These are phyloP conservation scores for Cercospora sp. DNA, from an alignment of 2,329 filamentous ascomycete genomes.

Conservation along the genomic window DNA sequence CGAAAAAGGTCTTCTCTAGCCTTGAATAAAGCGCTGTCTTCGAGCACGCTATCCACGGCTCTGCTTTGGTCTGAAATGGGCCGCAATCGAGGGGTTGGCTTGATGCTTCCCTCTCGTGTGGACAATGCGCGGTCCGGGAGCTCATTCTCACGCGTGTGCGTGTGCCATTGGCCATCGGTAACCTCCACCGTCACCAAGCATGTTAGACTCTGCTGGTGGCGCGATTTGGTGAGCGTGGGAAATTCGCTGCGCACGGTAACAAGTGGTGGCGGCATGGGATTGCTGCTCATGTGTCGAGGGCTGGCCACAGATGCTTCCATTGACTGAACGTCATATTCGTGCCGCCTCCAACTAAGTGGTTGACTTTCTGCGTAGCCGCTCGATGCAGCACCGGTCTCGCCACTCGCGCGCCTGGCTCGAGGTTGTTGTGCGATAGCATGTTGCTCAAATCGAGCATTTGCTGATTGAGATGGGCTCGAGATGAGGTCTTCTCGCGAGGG, in stretches of 20 bases:
- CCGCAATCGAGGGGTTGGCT: constrained; percentile 52
- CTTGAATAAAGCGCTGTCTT: constrained; percentile 68
- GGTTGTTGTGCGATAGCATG: constrained; percentile 52
- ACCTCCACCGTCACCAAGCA: constrained; percentile 94
- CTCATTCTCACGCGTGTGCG: constrained; percentile 76
- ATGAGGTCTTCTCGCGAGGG: constrained; percentile 32
- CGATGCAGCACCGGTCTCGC: constrained; percentile 69
- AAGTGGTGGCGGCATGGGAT: constrained; percentile 84
- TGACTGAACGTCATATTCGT: constrained; percentile 94
- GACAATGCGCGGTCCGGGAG: constrained; percentile 50
- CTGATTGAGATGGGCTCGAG: constrained; percentile 27
- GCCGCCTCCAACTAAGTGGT: constrained; percentile 68
- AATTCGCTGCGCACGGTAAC: constrained; percentile 98
- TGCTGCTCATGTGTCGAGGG: constrained; percentile 68
- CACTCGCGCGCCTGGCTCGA: constrained; percentile 71
- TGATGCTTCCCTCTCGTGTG: constrained; percentile 53
- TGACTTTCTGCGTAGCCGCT: constrained; percentile 77
- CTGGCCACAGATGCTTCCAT: constrained; percentile 85
- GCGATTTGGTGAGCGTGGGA: constrained; percentile 85
- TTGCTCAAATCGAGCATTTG: constrained; percentile 27
- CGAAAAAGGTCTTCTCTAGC: constrained; percentile 81
- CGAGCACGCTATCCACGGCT: constrained; percentile 59
- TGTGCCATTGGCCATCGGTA: constrained; percentile 85
- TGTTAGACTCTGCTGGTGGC: constrained; percentile 91
- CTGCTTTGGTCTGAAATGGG: constrained; percentile 46